phyloP scores from a whole-genome alignment of 345 rosid genomes.

The Limnanthes douglasii region DNA sequence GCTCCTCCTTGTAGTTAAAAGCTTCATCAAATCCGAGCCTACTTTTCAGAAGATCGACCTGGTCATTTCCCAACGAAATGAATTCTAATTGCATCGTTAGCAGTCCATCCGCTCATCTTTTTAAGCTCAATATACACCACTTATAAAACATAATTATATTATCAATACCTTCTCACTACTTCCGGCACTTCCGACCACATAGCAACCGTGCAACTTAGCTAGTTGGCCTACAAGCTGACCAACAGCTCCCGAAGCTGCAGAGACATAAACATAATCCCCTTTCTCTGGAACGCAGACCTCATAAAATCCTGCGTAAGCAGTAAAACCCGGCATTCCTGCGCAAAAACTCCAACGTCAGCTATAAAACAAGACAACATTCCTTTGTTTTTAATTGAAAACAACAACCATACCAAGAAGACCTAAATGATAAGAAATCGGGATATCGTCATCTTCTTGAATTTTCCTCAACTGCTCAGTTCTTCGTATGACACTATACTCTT shows the following conservation, averaged over 20 bases:
- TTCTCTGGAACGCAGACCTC: constrained; percentile 48
- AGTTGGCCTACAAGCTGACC: constrained; percentile 78
- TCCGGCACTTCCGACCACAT: constrained; percentile 64
- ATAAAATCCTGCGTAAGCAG: constrained; percentile 55
- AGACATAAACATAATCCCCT: constrained; percentile 47
- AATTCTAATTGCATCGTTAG: no score
- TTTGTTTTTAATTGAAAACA: background rate
- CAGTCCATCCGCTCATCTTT: background rate
- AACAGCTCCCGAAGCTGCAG: constrained; percentile 67
- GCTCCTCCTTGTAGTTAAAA: constrained; percentile 61
- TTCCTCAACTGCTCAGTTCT: constrained; percentile 25
- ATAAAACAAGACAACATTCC: background rate
- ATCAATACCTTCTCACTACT: constrained; percentile 26
- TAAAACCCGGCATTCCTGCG: constrained; percentile 67
- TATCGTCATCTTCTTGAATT: constrained; percentile 21
- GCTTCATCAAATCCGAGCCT: constrained; percentile 63
- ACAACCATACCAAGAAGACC: constrained; percentile 56
- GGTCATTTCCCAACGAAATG: constrained; percentile 3
- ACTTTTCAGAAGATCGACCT: constrained; percentile 51
- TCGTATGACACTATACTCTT: constrained; percentile 49
- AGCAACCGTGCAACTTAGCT: constrained; percentile 62
- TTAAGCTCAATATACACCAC: no score
- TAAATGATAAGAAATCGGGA: constrained; percentile 54
- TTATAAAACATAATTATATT: no score
- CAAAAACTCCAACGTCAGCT: background rate